Evolutionary conservation across 2,329 filamentous ascomycete genomes (phyloP).

Genomic region (Thermomyces lanuginosus): DNA sequence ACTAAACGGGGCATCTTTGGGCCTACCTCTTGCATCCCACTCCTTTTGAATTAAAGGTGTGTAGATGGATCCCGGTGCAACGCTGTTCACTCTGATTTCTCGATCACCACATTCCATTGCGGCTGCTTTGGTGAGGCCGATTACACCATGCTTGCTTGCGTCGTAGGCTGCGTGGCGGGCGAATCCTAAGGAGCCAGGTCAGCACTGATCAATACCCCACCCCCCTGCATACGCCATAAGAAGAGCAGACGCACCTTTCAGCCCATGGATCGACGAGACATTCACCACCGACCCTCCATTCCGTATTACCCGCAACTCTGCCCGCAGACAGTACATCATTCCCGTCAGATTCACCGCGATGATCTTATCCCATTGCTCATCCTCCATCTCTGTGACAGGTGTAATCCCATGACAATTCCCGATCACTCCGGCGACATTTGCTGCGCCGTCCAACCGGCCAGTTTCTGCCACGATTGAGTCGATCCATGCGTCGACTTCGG

Average conservation of each 20-base stretch:
- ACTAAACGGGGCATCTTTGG: too few species aligned
- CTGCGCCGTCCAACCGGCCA: constrained; percentile 1
- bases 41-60: too few species aligned
- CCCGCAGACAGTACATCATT: constrained; percentile 2
- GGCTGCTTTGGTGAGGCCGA: constrained; percentile 1
- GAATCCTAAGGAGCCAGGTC: too few species aligned
- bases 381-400: neutral
- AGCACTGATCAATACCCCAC: too few species aligned
- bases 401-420: neutral
- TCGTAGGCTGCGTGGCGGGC: constrained; percentile 1
- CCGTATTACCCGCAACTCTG: constrained; percentile 1
- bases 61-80: constrained; percentile 1
- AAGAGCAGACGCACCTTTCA: constrained; percentile 1
- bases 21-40: too few species aligned
- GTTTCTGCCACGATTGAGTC: neutral
- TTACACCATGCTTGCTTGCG: constrained; percentile 1
- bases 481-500: constrained; percentile 1
- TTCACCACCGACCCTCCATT: constrained; percentile 1
- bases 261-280: constrained; percentile 1
- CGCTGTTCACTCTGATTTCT: constrained; percentile 1
- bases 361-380: constrained; percentile 3
- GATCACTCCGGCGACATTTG: constrained; percentile 1
- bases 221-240: too few species aligned
- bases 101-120: constrained; percentile 1
- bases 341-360: constrained; percentile 2